These are phyloP conservation scores for Pseudevernia furfuracea DNA, from an alignment of 495 filamentous ascomycete species.

Conservation along the genomic window DNA sequence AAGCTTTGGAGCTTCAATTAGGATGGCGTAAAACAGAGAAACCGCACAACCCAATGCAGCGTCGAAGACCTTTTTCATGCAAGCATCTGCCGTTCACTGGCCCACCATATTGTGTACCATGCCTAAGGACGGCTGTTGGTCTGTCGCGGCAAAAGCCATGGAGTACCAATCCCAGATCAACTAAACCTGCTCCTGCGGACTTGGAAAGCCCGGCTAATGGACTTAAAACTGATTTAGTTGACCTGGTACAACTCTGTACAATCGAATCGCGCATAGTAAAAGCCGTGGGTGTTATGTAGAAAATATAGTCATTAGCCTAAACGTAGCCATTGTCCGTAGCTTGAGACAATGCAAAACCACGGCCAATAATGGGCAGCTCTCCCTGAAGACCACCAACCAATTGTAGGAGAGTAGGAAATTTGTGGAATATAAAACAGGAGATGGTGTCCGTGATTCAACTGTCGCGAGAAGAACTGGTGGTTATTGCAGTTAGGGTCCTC, in stretches of 20 bases:
- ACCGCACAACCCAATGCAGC: not conserved
- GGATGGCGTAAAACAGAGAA: not conserved
- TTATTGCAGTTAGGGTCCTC: not conserved
- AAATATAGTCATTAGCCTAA: not conserved
- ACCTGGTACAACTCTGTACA: not conserved
- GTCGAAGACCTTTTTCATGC: not conserved
- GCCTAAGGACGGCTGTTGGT: not conserved
- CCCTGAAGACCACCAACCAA: not conserved
- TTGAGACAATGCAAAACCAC: not conserved
- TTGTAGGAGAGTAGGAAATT: not conserved
- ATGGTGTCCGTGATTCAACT: not conserved
- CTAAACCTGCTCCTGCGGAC: not conserved
- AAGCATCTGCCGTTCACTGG: not conserved
- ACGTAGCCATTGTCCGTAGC: not conserved
- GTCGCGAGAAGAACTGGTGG: not conserved
- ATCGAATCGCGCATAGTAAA: not conserved
- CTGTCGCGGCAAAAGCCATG: not conserved
- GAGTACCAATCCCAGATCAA: not conserved
- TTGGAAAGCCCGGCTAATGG: not conserved
- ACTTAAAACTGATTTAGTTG: not conserved
- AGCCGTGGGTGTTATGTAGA: not conserved
- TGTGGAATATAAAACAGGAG: not conserved
- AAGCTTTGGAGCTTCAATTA: constrained; percentile 49
- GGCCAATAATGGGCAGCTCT: not conserved
- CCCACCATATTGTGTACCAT: not conserved